Percentiles rank a stretch among this genome's conserved stretches.
Conservation (phyloP, 495 filamentous ascomycete genomes). For the Podospora pseudoanserina region DNA sequence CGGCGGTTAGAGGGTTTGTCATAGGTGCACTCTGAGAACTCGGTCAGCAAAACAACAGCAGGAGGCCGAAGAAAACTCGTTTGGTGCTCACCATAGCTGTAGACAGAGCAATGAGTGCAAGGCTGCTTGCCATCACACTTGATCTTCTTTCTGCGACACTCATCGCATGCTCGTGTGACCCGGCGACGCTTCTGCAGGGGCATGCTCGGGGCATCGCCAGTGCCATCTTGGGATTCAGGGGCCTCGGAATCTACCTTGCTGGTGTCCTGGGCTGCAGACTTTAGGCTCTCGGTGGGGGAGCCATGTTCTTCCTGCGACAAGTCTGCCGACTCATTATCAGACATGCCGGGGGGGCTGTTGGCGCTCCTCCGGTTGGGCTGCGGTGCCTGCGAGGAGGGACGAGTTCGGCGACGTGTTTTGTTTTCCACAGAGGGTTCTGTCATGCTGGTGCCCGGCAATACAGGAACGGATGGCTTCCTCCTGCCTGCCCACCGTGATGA, state of each 20-base stretch:
- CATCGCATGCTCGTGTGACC: conserved; percentile 91
- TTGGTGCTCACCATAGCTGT: conserved; percentile 80
- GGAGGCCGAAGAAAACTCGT: not conserved
- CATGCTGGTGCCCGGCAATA: conserved; percentile 18
- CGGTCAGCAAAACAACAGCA: conserved; percentile 32
- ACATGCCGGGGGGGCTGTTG: conserved; percentile 31
- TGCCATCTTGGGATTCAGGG: conserved; percentile 16
- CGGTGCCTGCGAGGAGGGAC: conserved; percentile 26
- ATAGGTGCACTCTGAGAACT: conserved; percentile 80
- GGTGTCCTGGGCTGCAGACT: conserved; percentile 20
- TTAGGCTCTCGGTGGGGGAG: conserved; percentile 33
- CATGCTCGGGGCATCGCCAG: conserved; percentile 32
- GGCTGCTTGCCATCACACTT: conserved; percentile 98
- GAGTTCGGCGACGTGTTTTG: conserved; percentile 20
- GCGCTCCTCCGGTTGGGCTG: conserved; percentile 23
- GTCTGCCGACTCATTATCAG: conserved; percentile 35
- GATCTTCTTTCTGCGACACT: conserved; percentile 96
- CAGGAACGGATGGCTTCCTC: not conserved
- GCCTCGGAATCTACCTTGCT: conserved; percentile 30
- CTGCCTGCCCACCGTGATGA: not conserved
- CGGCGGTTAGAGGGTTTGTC: conserved; percentile 95
- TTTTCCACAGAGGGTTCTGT: conserved; percentile 16
- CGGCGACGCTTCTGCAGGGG: conserved; percentile 83
- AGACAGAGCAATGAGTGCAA: conserved; percentile 95
- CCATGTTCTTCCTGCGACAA: conserved; percentile 31